These are phyloP conservation scores for Hydnomerulius pinastri DNA, from an alignment of 768 basidiomycete genomes.

Conservation along the genomic window DNA sequence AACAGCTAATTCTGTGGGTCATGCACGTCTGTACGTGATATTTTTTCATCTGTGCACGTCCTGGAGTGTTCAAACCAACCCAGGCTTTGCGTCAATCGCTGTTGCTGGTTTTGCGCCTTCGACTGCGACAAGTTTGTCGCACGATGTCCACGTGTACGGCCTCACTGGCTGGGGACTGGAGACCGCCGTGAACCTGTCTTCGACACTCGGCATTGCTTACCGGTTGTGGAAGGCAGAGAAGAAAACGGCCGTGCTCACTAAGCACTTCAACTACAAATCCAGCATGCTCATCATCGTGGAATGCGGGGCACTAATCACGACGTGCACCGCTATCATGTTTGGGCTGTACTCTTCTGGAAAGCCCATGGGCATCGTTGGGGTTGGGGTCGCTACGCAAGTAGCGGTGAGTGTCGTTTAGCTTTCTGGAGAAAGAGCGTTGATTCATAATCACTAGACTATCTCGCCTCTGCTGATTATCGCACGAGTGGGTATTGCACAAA, in stretches of 20 bases:
- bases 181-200: slow-evolving; percentile 13
- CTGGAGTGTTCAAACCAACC: too few relatives aligned
- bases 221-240: slow-evolving; percentile 15
- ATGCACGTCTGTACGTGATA: slow-evolving; percentile 17
- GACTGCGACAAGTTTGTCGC: not conserved
- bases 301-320: slow-evolving; percentile 16
- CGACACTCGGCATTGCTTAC: slow-evolving; percentile 15
- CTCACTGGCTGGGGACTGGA: slow-evolving; percentile 16
- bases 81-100: slow-evolving; percentile 15
- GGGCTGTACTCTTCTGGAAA: slow-evolving; percentile 6
- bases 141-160: not conserved
- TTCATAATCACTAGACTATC: slow-evolving; percentile 8
- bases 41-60: not conserved
- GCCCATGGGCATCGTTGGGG: not conserved
- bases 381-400: slow-evolving; percentile 17
- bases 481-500: slow-evolving; percentile 15
- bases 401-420: slow-evolving; percentile 11
- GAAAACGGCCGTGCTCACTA: slow-evolving; percentile 1
- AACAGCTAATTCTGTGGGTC: slow-evolving; percentile 16
- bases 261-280: slow-evolving; percentile 12
- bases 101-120: slow-evolving; percentile 17
- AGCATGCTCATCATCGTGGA: slow-evolving; percentile 19
- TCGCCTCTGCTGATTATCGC: slow-evolving; percentile 19
- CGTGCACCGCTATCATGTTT: slow-evolving; percentile 9
- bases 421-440: not conserved